Evolutionary conservation across 495 filamentous ascomycete species (phyloP).

Genomic region (Echria macrotheca): DNA sequence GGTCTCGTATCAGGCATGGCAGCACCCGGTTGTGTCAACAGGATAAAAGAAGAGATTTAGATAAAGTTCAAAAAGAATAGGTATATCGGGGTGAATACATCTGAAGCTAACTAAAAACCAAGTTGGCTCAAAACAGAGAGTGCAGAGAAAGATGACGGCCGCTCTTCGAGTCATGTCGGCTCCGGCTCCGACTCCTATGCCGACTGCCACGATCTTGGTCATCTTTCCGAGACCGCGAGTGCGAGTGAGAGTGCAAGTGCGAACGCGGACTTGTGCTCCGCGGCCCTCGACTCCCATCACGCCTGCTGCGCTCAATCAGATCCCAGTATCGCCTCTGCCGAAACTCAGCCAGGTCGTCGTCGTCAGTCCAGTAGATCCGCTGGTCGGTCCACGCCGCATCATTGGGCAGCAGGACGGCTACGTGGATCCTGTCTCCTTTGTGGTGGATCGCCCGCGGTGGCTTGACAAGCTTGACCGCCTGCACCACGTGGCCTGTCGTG

Average conservation of each 20-base stretch:
- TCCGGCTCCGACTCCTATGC: conserved; percentile 8
- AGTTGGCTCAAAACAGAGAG: background rate
- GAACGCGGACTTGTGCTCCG: conserved; percentile 6
- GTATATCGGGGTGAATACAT: too few species aligned
- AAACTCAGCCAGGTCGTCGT: conserved; percentile 15
- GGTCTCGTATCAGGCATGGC: conserved; percentile 3
- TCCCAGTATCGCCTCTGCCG: conserved; percentile 17
- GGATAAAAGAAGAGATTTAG: too few species aligned
- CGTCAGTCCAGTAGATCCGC: conserved; percentile 23
- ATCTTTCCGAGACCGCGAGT: background rate
- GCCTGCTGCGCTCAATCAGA: conserved; percentile 13
- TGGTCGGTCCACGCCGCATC: conserved; percentile 22
- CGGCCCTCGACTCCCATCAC: background rate
- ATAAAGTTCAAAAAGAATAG: too few species aligned
- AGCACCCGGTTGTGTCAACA: conserved; percentile 13
- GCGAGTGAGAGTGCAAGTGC: background rate
- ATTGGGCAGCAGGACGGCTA: conserved; percentile 20
- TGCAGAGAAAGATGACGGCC: background rate
- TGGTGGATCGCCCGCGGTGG: conserved; percentile 14
- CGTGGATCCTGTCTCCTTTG: conserved; percentile 20
- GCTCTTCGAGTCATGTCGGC: background rate
- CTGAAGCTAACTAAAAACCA: too few species aligned
- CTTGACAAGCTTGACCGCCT: conserved; percentile 11
- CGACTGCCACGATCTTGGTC: background rate
- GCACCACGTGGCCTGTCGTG: background rate